Evolutionary conservation across 2,329 filamentous ascomycete species (phyloP), one percentile per base, ranked within the genome.

Genomic region (Volutella citrinella): DNA sequence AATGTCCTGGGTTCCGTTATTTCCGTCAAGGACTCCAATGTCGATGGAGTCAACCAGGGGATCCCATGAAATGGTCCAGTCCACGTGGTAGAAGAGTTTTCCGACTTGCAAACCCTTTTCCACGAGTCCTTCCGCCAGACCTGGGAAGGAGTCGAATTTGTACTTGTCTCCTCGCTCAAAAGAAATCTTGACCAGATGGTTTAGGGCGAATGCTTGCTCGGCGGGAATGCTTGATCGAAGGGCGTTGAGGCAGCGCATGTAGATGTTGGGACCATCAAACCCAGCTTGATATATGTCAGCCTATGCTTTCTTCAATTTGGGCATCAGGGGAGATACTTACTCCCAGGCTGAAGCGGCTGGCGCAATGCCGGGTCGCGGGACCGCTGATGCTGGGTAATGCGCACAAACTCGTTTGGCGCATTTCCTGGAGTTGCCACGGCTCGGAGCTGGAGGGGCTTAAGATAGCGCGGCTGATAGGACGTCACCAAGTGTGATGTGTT

Each of bases 141-240:
- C 83, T 3, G 87, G 84, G 49, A 96, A 97, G 6, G 87, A 86
- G 50, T 95, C 89, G 48, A 97, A 96, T 41, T 87, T 85, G 64
- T 95, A 96, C 61, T 95, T 95, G 58, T 97, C 93, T 27, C 91
- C 91, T 26, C 90, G 79, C 60, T 97, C 90, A 55, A 84, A 93
- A 0, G 90, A 96, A 18, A 97, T 96, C 58, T 95, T 95, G 40
- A 97, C 89, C 5, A 97, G 68, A 52, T 97, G 91, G 51, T 95
- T 88, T 10, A 97, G 69, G 0, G 89, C 91, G 63, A 94, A 97
- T n/a, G 87, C 82, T 52, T 96, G 85, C 57, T 98, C 91, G 10
- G 82, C 76, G 5, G 76, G 76, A 17, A 95, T 78, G 4, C 80
- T 79, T 11, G 88, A 95, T 43, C 86, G 84, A 17, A 98, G 68